Evolutionary conservation across 192 early-diverging fungal genomes (phyloP).

Genomic region (Coemansia pectinata): DNA sequence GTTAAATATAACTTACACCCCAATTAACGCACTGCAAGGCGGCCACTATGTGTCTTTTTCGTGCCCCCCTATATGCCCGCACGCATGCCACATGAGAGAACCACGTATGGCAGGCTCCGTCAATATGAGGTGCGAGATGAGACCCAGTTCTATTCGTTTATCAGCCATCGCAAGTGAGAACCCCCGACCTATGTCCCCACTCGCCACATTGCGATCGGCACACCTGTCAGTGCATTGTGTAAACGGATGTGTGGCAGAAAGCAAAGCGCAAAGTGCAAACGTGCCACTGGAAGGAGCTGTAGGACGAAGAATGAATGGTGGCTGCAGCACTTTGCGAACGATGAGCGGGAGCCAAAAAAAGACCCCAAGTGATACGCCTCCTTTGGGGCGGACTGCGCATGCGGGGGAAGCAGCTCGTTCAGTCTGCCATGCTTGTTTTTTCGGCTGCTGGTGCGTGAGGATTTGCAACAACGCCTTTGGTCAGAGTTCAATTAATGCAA

Average conservation of each 20-base stretch:
- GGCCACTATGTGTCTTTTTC: neutral
- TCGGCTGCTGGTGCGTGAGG: conserved; percentile 6
- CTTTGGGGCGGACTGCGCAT: conserved; percentile 6
- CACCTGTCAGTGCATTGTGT: neutral
- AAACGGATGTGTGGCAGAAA: conserved; percentile 4
- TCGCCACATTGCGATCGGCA: neutral
- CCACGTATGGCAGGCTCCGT: neutral
- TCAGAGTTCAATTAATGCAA: conserved; percentile 20
- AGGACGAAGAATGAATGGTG: neutral
- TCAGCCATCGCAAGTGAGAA: neutral
- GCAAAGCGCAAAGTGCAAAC: neutral
- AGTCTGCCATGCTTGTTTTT: neutral
- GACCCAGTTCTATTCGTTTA: neutral
- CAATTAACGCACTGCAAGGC: conserved; percentile 23
- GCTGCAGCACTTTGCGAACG: neutral
- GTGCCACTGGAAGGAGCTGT: neutral
- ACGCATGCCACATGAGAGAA: neutral
- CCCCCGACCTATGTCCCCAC: neutral
- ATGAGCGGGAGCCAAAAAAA: conserved; percentile 4
- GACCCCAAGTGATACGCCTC: neutral
- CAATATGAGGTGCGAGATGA: neutral
- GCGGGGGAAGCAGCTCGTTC: neutral
- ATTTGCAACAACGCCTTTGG: conserved; percentile 10
- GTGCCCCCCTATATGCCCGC: neutral
- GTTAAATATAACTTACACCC: neutral